Percentiles rank a stretch among this genome's conserved stretches.
phyloP scores from a whole-genome alignment of 768 basidiomycete species.

The Megacollybia marginata region DNA sequence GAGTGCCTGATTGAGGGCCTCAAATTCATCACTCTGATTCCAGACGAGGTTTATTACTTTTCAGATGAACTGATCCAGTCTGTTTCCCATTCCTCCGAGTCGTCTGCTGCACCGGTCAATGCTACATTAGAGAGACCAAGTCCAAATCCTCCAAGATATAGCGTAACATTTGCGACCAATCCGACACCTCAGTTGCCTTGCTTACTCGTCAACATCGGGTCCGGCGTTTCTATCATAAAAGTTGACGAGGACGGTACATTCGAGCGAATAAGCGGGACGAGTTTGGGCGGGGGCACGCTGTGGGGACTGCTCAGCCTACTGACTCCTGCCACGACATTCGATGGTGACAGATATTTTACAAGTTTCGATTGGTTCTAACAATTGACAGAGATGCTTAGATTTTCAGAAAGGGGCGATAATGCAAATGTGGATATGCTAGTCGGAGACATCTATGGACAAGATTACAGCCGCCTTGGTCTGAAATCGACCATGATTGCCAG shows the following conservation, averaged over 20 bases:
- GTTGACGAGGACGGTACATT: constrained; percentile 93
- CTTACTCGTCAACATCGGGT: constrained; percentile 95
- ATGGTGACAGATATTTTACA: constrained; percentile 50
- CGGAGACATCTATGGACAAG: constrained; percentile 98
- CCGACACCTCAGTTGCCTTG: constrained; percentile 90
- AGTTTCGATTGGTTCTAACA: background rate
- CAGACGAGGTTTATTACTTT: constrained; percentile 97
- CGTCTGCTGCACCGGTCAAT: constrained; percentile 2
- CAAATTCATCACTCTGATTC: constrained; percentile 92
- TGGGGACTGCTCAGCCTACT: constrained; percentile 94
- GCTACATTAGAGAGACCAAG: constrained; percentile 70
- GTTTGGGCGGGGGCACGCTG: constrained; percentile 92
- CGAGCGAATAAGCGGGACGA: constrained; percentile 96
- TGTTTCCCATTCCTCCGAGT: constrained; percentile 28
- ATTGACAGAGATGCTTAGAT: constrained; percentile 84
- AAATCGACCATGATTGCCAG: constrained; percentile 98
- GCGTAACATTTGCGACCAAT: constrained; percentile 79
- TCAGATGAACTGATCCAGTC: constrained; percentile 92
- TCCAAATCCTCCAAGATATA: constrained; percentile 83
- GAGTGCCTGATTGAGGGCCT: constrained; percentile 95
- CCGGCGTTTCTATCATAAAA: constrained; percentile 95
- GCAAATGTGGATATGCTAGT: constrained; percentile 96
- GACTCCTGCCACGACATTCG: constrained; percentile 93
- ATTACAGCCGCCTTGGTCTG: constrained; percentile 90
- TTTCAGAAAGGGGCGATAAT: constrained; percentile 94